Conservation (phyloP, 164 flowering plant genomes). For the Chimonanthus praecox region DNA sequence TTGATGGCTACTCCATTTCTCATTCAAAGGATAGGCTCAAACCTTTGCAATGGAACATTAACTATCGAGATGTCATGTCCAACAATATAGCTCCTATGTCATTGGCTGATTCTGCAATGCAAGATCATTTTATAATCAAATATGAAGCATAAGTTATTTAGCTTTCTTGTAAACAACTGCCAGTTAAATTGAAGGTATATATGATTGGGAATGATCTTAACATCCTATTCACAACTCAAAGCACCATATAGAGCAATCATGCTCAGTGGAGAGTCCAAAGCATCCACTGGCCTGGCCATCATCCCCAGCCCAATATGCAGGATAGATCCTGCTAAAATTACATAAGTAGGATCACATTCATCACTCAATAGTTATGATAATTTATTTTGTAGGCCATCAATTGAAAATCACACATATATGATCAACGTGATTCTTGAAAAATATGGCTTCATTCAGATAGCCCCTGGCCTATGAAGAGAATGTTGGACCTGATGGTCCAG, state of each 20-base stretch:
- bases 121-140: neutral
- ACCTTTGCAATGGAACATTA: neutral
- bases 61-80: neutral
- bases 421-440: neutral
- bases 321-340: neutral
- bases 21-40: neutral
- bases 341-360: neutral
- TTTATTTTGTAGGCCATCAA: neutral
- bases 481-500: neutral
- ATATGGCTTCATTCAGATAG: neutral
- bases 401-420: neutral
- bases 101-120: constrained; percentile 12
- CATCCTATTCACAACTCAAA: neutral
- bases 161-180: neutral
- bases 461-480: neutral
- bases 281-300: neutral
- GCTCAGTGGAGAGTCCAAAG: neutral
- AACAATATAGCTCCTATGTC: constrained; percentile 3
- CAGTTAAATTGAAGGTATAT: neutral
- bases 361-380: neutral
- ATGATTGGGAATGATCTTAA: neutral
- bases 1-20: neutral
- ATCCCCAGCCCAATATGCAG: too few relatives aligned
- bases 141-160: neutral
- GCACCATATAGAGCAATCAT: neutral